Evolutionary conservation across 306 rosid species (phyloP), one percentile per base, ranked within the genome.

Genomic region (Fagus sylvatica): DNA sequence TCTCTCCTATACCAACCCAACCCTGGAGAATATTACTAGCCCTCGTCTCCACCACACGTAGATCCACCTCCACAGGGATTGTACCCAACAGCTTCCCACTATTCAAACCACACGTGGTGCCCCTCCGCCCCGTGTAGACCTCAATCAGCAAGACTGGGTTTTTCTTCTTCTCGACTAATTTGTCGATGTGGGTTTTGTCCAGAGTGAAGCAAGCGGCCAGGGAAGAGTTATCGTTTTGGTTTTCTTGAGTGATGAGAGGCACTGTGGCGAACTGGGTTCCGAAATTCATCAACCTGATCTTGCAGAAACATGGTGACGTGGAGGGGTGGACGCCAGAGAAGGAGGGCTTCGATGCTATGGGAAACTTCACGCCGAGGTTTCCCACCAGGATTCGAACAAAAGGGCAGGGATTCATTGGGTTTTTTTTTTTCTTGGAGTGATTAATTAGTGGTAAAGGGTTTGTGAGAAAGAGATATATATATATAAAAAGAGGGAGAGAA

Each of bases 251-350:
- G n/a, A 88, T 83, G 48, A 88, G 86, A 0, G 92, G 96, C 2
- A 93, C 90, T 1, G 84, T 49, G 5, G 91, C 88, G 28, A 86
- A 86, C 46, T 93, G 94, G 0, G 80, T 74, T 5, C 93, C 91
- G 15, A 89, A 84, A 48, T 85, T 77, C 69, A 87, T 89, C 64
- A 93, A 86, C 40, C 84, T 89, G 75, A 93, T 86, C 53, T 89
- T 93, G 76, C 97, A 93, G 85, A 89, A 90, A 1, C 97, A 93
- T 0, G 93, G 94, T 0, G 96, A 86, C 0, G 96, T 86, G 1
- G 96, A 93, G 0, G 94, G 97, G n/a, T 93, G 93, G 0, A 93
- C 90, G 15, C 86, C 80, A 39, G 94, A 86, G 40, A 86, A 90
- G 3, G 96, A 88, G 0, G 94, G 86, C 22, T 89, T 90, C 1